Conservation (phyloP, 441 rosid species). For the Arabidopsis lyrata region DNA sequence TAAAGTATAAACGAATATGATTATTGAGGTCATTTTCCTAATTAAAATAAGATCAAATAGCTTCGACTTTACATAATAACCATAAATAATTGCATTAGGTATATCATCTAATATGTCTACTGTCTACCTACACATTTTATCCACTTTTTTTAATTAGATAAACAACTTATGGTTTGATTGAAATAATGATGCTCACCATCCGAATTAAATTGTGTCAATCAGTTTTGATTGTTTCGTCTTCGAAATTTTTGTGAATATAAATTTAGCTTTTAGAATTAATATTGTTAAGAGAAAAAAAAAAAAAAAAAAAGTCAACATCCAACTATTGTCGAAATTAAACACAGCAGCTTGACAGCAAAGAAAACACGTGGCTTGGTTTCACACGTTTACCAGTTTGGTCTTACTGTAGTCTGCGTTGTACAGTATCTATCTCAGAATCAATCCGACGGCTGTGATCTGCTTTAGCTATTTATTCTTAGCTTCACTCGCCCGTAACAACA, state of each 20-base stretch:
- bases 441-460: slow-evolving; percentile 34
- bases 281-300: background rate
- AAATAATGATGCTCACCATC: slow-evolving; percentile 34
- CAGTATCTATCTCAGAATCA: slow-evolving; percentile 9
- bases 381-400: slow-evolving; percentile 22
- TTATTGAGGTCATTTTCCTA: slow-evolving; percentile 24
- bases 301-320: slow-evolving; percentile 40
- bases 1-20: slow-evolving; percentile 23
- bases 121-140: slow-evolving; percentile 37
- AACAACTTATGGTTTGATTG: background rate
- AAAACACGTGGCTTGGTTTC: slow-evolving; percentile 38
- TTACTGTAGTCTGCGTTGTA: slow-evolving; percentile 35
- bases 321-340: slow-evolving; percentile 47
- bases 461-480: slow-evolving; percentile 33
- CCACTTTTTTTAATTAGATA: background rate
- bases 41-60: slow-evolving; percentile 20
- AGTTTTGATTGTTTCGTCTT: slow-evolving; percentile 2
- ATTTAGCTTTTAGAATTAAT: slow-evolving; percentile 4
- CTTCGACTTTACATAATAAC: slow-evolving; percentile 42
- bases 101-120: slow-evolving; percentile 38
- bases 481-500: slow-evolving; percentile 40
- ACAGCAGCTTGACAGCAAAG: slow-evolving; percentile 44
- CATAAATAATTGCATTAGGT: slow-evolving; percentile 35
- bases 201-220: too few relatives aligned
- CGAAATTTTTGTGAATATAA: background rate